These are phyloP conservation scores for Trichoderma arundinaceum DNA, from an alignment of 2,329 filamentous ascomycete genomes.

Conservation along the genomic window DNA sequence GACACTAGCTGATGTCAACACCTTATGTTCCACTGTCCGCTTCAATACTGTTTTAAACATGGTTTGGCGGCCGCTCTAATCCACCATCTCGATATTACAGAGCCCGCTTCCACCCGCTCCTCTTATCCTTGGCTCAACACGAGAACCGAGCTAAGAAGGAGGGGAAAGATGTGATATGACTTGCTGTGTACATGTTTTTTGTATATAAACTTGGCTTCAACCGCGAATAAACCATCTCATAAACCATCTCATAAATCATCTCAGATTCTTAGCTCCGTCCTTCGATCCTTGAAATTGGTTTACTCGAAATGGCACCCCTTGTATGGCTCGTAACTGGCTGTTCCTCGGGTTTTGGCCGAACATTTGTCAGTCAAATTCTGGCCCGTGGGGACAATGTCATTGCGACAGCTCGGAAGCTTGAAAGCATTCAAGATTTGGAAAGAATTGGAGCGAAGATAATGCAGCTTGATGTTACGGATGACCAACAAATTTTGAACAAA, in stretches of 20 bases:
- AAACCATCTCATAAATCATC: background rate
- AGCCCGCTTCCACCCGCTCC: conserved; percentile 3
- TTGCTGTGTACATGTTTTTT: background rate
- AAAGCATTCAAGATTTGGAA: background rate
- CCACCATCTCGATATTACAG: background rate
- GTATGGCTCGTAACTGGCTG: background rate
- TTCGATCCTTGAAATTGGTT: background rate
- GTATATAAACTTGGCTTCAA: background rate
- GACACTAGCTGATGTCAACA: background rate
- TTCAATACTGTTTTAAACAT: background rate
- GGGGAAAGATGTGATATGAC: background rate
- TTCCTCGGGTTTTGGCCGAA: background rate
- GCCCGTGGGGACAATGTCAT: background rate
- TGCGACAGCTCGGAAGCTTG: background rate
- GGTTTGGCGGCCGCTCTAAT: background rate
- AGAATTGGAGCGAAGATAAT: background rate
- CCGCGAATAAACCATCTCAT: background rate
- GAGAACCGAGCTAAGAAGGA: background rate
- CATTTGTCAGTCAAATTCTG: background rate
- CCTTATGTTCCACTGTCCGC: background rate
- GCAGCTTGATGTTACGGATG: background rate
- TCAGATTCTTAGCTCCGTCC: background rate
- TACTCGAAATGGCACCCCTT: background rate
- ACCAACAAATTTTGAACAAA: background rate
- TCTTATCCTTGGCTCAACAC: background rate